These are phyloP conservation scores for Amanita muscaria DNA, from an alignment of 768 basidiomycete species.

Conservation along the genomic window DNA sequence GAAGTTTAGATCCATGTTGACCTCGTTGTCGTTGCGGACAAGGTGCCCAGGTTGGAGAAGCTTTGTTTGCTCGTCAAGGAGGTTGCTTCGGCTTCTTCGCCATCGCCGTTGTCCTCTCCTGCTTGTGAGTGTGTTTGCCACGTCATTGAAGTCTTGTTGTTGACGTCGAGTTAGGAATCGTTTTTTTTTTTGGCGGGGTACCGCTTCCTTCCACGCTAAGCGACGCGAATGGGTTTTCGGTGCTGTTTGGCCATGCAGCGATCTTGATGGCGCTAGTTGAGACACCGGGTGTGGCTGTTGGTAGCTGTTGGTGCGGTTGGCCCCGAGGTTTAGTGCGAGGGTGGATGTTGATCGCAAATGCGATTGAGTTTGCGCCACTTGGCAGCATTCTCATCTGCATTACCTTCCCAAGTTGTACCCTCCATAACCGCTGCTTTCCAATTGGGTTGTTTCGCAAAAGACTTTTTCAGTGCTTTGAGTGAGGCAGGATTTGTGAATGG, in stretches of 20 bases:
- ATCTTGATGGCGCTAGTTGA: conserved; percentile 75
- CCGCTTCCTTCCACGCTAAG: conserved; percentile 23
- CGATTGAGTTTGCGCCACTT: too few relatives aligned
- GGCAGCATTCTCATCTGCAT: too few relatives aligned
- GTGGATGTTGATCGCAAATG: conserved; percentile 78
- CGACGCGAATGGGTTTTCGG: conserved; percentile 23
- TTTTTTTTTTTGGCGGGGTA: conserved; percentile 10
- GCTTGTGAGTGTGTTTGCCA: neutral
- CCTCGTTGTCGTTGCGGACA: neutral
- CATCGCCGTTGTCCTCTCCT: neutral
- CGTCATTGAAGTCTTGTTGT: neutral
- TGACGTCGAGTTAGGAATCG: neutral
- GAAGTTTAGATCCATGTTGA: too few relatives aligned
- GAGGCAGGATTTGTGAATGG: too few relatives aligned
- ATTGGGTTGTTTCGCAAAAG: too few relatives aligned
- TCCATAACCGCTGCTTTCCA: too few relatives aligned
- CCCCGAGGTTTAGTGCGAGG: conserved; percentile 83
- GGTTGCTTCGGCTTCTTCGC: neutral
- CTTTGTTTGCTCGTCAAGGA: neutral
- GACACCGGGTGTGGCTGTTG: conserved; percentile 81
- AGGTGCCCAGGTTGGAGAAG: neutral
- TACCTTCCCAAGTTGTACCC: too few relatives aligned
- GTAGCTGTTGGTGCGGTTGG: conserved; percentile 84
- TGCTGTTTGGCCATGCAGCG: conserved; percentile 60
- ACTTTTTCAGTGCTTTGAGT: too few relatives aligned